Percentiles rank a stretch among this genome's conserved stretches.
Conservation (phyloP, 768 basidiomycete species). For the Suillus decipiens region DNA sequence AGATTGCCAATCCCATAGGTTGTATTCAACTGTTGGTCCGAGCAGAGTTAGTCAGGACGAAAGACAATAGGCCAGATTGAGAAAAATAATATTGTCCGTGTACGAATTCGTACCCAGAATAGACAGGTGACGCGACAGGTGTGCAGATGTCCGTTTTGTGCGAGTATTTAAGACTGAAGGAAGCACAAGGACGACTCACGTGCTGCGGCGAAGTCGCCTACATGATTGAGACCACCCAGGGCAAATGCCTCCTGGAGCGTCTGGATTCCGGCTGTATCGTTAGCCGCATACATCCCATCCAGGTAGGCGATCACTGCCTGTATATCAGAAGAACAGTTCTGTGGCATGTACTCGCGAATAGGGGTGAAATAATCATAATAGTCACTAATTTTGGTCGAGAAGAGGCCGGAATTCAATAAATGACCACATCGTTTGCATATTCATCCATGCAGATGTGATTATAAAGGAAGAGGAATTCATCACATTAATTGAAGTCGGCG, state of each 20-base stretch:
- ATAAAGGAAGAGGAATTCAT: neutral
- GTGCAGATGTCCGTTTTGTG: neutral
- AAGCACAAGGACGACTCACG: constrained; percentile 31
- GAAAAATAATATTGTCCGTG: neutral
- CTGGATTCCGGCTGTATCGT: constrained; percentile 47
- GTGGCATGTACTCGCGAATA: constrained; percentile 64
- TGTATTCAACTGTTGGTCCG: constrained; percentile 26
- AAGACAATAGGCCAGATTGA: neutral
- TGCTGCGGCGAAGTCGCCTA: constrained; percentile 69
- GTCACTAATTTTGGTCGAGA: constrained; percentile 15
- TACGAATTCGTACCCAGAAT: neutral
- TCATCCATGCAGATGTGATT: neutral
- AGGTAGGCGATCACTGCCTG: constrained; percentile 62
- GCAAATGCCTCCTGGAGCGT: constrained; percentile 60
- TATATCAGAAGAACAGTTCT: constrained; percentile 74
- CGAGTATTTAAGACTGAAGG: neutral
- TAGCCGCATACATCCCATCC: constrained; percentile 54
- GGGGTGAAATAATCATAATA: constrained; percentile 60
- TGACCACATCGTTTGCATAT: neutral
- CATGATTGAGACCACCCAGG: constrained; percentile 53
- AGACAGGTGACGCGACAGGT: neutral
- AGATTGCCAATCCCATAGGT: constrained; percentile 67
- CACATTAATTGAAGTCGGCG: neutral
- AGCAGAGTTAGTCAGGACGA: neutral
- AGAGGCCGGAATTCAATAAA: neutral